A percentile compares a stretch with the other conserved stretches of the same genome.
phyloP scores from a whole-genome alignment of 2,329 filamentous ascomycete species.

The Fusarium nelsonii region DNA sequence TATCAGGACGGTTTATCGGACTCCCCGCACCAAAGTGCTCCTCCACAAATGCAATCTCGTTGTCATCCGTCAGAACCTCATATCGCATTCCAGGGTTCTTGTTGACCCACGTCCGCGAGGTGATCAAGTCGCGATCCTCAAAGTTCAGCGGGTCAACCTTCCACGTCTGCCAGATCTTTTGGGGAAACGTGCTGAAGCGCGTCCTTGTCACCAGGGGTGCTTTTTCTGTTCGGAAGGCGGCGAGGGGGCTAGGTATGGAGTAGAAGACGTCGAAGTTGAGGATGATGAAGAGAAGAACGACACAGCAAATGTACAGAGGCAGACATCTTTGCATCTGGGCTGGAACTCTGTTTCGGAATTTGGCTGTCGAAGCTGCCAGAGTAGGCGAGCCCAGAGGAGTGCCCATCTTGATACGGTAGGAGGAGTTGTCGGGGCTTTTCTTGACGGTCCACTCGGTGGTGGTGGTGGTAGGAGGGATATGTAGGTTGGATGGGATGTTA shows the following conservation, averaged over 20 bases:
- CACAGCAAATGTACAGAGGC: slow-evolving; percentile 59
- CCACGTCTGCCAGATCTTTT: slow-evolving; percentile 84
- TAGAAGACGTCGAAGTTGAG: slow-evolving; percentile 59
- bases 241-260: slow-evolving; percentile 44
- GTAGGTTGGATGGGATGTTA: slow-evolving; percentile 38
- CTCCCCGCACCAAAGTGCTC: slow-evolving; percentile 76
- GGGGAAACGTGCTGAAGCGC: slow-evolving; percentile 62
- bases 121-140: slow-evolving; percentile 70
- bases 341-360: slow-evolving; percentile 55
- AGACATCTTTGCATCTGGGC: slow-evolving; percentile 63
- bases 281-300: slow-evolving; percentile 61
- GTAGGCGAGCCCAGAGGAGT: slow-evolving; percentile 55
- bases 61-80: slow-evolving; percentile 77
- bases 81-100: slow-evolving; percentile 77
- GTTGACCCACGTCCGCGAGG: slow-evolving; percentile 72
- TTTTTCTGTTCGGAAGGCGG: slow-evolving; percentile 31
- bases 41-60: slow-evolving; percentile 76
- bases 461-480: slow-evolving; percentile 38
- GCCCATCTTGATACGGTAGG: slow-evolving; percentile 42
- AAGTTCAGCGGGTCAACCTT: slow-evolving; percentile 76
- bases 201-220: slow-evolving; percentile 12
- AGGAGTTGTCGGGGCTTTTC: slow-evolving; percentile 15
- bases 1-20: slow-evolving; percentile 72
- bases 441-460: slow-evolving; percentile 28
- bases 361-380: slow-evolving; percentile 55